Evolutionary conservation across 805 yeast species (phyloP).

Genomic region (Tetrapisispora taiwanensis): DNA sequence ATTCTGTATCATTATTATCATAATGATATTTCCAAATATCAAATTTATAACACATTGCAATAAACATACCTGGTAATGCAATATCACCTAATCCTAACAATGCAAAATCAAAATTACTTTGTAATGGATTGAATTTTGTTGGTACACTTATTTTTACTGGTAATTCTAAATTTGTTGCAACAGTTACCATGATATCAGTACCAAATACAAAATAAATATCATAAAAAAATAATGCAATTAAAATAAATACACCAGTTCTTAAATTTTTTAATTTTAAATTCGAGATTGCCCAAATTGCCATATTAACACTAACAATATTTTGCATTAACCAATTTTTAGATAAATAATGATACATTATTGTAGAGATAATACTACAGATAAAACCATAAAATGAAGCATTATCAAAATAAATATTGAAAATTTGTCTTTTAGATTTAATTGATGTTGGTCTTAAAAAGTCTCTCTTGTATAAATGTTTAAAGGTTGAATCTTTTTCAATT

Average conservation of each 20-base stretch:
- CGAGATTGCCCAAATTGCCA: conserved; percentile 37
- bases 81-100: conserved; percentile 57
- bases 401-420: conserved; percentile 29
- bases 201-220: conserved; percentile 62
- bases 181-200: conserved; percentile 50
- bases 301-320: conserved; percentile 34
- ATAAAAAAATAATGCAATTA: conserved; percentile 45
- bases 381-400: conserved; percentile 22
- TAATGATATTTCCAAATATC: conserved; percentile 37
- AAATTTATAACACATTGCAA: conserved; percentile 42
- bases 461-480: conserved; percentile 7
- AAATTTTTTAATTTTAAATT: conserved; percentile 35
- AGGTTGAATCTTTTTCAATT: conserved; percentile 12
- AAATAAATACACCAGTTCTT: conserved; percentile 35
- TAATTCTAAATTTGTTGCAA: conserved; percentile 44
- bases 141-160: conserved; percentile 33
- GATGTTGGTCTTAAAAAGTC: conserved; percentile 12
- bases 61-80: conserved; percentile 45
- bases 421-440: conserved; percentile 24
- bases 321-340: conserved; percentile 37
- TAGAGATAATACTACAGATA: conserved; percentile 11
- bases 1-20: conserved; percentile 23
- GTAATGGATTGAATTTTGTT: conserved; percentile 7
- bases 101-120: conserved; percentile 20
- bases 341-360: conserved; percentile 19